These are phyloP conservation scores for Arthonia radiata DNA, from an alignment of 495 filamentous ascomycete species.

Conservation along the genomic window DNA sequence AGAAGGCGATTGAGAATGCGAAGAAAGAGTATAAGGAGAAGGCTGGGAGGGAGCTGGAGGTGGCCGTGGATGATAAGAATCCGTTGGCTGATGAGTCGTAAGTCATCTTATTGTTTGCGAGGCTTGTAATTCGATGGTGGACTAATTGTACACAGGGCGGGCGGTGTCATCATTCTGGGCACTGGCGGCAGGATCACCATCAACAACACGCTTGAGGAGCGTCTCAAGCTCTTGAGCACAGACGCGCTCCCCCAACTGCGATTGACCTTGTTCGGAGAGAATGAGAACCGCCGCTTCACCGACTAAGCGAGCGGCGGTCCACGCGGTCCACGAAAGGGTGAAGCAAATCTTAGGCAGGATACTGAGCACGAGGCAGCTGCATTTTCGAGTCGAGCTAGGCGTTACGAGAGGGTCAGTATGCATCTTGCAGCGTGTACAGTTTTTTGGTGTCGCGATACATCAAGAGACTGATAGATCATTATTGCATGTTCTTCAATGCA, in stretches of 20 bases:
- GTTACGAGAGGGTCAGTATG: no score
- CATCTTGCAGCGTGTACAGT: no score
- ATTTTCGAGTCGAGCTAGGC: no score
- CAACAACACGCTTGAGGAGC: conserved; percentile 91
- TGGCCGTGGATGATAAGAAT: conserved; percentile 56
- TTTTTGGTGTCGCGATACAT: no score
- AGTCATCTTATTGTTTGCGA: conserved; percentile 18
- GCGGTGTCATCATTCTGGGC: conserved; percentile 59
- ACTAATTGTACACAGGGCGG: conserved; percentile 31
- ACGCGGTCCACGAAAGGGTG: no score
- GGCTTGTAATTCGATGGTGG: conserved; percentile 5
- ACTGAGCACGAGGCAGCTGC: no score
- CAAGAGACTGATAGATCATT: no score
- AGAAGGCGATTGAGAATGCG: conserved; percentile 52
- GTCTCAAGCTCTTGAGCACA: conserved; percentile 58
- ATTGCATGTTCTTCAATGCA: no score
- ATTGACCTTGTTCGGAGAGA: conserved; percentile 68
- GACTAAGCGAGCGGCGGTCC: conserved; percentile 41
- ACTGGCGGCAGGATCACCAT: conserved; percentile 87
- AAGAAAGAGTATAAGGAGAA: conserved; percentile 58
- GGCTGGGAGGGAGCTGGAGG: conserved; percentile 29
- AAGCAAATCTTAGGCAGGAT: no score
- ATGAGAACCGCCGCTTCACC: conserved; percentile 78
- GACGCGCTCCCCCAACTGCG: conserved; percentile 69
- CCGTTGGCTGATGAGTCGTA: conserved; percentile 64